Evolutionary conservation across 2,329 filamentous ascomycete species (phyloP), one percentile per base, ranked within the genome.

Genomic region (Clarireedia hainanense): DNA sequence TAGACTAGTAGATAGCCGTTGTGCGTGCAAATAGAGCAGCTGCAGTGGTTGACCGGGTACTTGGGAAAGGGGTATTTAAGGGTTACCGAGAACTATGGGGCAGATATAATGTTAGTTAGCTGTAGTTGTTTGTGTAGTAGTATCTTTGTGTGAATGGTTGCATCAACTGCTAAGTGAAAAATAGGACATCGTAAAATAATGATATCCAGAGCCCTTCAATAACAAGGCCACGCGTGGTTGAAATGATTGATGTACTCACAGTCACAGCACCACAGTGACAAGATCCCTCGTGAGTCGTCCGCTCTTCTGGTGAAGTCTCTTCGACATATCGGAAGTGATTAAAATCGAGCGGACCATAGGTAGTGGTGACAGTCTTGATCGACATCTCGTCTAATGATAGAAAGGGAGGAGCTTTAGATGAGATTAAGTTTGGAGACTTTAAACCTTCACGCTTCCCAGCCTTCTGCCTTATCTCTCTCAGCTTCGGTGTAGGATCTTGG

Each of bases 11-110:
- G 63, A 49, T 75, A 74, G n/a, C 70, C 75, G 62, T 77, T 78
- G 60, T 74, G 77, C 61, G 60, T 61, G 67, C 85, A 85, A 58
- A 86, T 80, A 69, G 81, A 86, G 72, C 86, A 88, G 69, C 83
- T 84, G 70, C 85, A 86, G 62, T 78, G 74, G 4, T 71, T 65
- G 9, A 75, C 76, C 9, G 75, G 68, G 64, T 80, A 80, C 58
- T 86, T 75, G 4, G 58, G 61, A 27, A 63, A 61, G 2, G 62
- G 56, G 65, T 85, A 79, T 36, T 81, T 78, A 12, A 83, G 55
- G 4, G 71, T 68, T 52, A 73, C 65, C 64, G 78, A 47, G 26
- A 50, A 76, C 64, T 75, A 81, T 2, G 27, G 15, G 37, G 14
- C 12, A 23, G 30, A 26, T 12, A 15, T 36, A 7, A 34, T 26